These are phyloP conservation scores for Neurospora crassa DNA, from an alignment of 2,329 filamentous ascomycete species.

Conservation along the genomic window DNA sequence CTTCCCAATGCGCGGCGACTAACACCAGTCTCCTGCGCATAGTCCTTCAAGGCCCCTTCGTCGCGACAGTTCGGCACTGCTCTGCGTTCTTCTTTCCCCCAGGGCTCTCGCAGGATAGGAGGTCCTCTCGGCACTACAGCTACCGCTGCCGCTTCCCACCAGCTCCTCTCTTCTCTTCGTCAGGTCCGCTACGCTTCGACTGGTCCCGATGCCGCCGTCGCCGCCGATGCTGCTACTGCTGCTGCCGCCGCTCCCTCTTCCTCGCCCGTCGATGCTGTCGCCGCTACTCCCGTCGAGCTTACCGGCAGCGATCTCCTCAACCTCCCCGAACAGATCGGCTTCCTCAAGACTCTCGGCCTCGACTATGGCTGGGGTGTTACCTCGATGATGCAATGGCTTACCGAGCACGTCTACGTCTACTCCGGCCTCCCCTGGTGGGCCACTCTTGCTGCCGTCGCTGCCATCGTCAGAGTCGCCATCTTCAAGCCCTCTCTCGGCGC, in stretches of 20 bases:
- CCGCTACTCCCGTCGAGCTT: conserved; percentile 21
- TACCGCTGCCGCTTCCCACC: conserved; percentile 9
- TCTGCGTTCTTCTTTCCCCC: conserved; percentile 10
- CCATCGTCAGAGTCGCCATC: conserved; percentile 54
- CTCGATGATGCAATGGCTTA: conserved; percentile 57
- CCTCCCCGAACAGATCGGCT: conserved; percentile 70
- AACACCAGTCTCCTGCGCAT: conserved; percentile 8
- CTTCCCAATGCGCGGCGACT: not conserved
- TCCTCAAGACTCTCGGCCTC: conserved; percentile 70
- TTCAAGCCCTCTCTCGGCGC: conserved; percentile 56
- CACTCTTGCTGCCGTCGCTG: conserved; percentile 56
- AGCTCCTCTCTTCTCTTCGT: conserved; percentile 10
- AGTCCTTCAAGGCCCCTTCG: conserved; percentile 4
- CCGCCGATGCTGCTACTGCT: conserved; percentile 12
- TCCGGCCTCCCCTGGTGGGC: conserved; percentile 73
- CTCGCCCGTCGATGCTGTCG: conserved; percentile 8
- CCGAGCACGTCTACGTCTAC: conserved; percentile 78
- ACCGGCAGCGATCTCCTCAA: conserved; percentile 38
- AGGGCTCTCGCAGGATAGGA: conserved; percentile 14
- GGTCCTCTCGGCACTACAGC: conserved; percentile 10
- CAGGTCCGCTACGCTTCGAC: conserved; percentile 21
- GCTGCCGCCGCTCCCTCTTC: conserved; percentile 14
- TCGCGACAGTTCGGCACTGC: conserved; percentile 23
- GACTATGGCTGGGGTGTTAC: conserved; percentile 83
- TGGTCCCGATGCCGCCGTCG: conserved; percentile 8